Evolutionary conservation across 768 basidiomycete species (phyloP), one percentile per base, ranked within the genome.

Genomic region (Mycena epipterygia): DNA sequence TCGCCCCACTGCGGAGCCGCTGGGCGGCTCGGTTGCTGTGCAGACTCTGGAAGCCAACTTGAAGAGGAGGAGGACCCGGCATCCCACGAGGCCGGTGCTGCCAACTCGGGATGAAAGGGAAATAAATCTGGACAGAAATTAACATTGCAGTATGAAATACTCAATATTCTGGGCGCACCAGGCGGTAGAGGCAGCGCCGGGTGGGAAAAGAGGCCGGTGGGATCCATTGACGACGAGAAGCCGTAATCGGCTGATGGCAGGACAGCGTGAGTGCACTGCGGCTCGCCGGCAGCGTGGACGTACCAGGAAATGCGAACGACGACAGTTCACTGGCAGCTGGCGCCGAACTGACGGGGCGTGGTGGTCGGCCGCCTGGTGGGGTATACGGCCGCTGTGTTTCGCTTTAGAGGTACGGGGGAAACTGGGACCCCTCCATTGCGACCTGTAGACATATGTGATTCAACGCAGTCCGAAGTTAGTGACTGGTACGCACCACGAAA

Each of bases 281-380:
- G n/a, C 12, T 17, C 8, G 29, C 19, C 58, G 42, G 42, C 27
- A 46, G n/a, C 29, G 29, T 59, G 19, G 11, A 59, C 58, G 42
- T 59, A 59, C 58, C n/a, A 42, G 58, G 42, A 17, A 44, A 59
- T 59, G 41, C 16, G 58, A 59, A 59, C 58, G 42, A 25, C 32
- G 58, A 12, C 58, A 59, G 3, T 44, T 27, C 58, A 60, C 44
- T 39, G 59, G 59, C 59, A 46, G 29, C 59, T 60, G 59, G 59
- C 17, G 29, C 32, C 51, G 51, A 52, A 52, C 29, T 29, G 29
- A 32, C 51, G 23, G 16, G 29, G 29, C 17, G 51, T 25, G 51
- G 51, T 32, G 27, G 27, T 52, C 51, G 23, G 48, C 41, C 41
- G n/a, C 17, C n/a, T 46, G 44, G 44, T 46, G 30, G 51, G 51